phyloP scores from a whole-genome alignment of 2,329 filamentous ascomycete species.

The Arachnopeziza araneosa region DNA sequence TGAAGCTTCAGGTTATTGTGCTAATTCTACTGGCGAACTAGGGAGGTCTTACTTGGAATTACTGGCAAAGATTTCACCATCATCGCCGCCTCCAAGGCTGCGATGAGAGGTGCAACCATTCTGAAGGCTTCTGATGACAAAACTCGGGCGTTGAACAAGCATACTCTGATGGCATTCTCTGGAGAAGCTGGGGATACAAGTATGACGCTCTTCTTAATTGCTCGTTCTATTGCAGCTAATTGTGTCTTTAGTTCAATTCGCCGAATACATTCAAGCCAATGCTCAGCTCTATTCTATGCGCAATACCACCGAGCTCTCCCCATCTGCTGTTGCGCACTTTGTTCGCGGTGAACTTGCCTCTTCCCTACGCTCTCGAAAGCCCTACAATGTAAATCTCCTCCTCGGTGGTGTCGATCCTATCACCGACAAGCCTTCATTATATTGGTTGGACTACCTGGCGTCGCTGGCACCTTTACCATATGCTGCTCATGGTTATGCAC shows the following conservation, averaged over 20 bases:
- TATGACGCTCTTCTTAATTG: conserved; percentile 36
- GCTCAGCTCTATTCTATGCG: conserved; percentile 98
- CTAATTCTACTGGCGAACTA: conserved; percentile 34
- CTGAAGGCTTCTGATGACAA: conserved; percentile 96
- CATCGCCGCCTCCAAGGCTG: conserved; percentile 94
- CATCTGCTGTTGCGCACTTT: conserved; percentile 84
- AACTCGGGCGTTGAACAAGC: conserved; percentile 85
- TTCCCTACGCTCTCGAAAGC: conserved; percentile 84
- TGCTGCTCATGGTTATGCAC: conserved; percentile 95
- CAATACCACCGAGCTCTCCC: conserved; percentile 87
- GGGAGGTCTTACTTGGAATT: conserved; percentile 97
- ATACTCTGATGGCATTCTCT: conserved; percentile 91
- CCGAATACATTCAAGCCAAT: conserved; percentile 98
- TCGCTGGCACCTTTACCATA: conserved; percentile 85
- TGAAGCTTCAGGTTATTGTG: conserved; percentile 1
- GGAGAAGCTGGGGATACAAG: conserved; percentile 95
- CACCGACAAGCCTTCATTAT: conserved; percentile 82
- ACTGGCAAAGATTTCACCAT: conserved; percentile 99
- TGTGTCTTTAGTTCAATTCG: conserved; percentile 75
- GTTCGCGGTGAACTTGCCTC: conserved; percentile 89
- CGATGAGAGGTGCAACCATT: conserved; percentile 94
- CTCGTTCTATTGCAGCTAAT: conserved; percentile 4
- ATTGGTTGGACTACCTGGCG: conserved; percentile 97
- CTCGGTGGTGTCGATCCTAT: conserved; percentile 92
- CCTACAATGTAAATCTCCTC: conserved; percentile 94